Conservation (phyloP, 1,284 basidiomycete species). For the Cutaneotrichosporon curvatum region DNA sequence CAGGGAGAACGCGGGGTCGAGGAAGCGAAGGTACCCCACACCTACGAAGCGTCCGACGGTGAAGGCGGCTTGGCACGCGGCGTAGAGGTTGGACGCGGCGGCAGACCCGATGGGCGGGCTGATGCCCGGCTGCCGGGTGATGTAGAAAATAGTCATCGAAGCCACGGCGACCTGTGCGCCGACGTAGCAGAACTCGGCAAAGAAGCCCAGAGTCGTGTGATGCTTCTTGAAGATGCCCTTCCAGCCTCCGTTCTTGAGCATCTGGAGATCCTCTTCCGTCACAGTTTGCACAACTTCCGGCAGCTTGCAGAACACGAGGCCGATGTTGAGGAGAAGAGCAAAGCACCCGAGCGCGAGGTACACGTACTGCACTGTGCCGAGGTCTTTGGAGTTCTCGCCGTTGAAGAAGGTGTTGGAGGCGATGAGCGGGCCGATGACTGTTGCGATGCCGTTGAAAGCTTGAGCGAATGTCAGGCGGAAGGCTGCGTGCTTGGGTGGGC, state of each 20-base stretch:
- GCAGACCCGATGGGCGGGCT: constrained; percentile 11
- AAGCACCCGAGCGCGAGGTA: constrained; percentile 29
- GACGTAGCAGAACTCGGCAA: constrained; percentile 26
- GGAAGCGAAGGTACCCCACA: constrained; percentile 24
- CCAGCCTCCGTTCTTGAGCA: constrained; percentile 17
- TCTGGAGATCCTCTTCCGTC: constrained; percentile 17
- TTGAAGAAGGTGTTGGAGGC: constrained; percentile 33
- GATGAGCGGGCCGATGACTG: constrained; percentile 30
- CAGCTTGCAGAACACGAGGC: constrained; percentile 26
- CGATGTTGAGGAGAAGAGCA: constrained; percentile 24
- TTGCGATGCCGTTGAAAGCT: constrained; percentile 35
- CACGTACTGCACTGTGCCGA: constrained; percentile 33
- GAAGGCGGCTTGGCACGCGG: constrained; percentile 33
- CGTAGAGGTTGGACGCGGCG: constrained; percentile 31
- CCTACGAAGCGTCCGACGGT: constrained; percentile 36
- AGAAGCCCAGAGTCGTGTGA: constrained; percentile 25
- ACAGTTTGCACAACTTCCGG: constrained; percentile 30
- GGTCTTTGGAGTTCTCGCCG: constrained; percentile 19
- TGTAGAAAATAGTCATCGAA: constrained; percentile 29
- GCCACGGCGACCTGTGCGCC: constrained; percentile 34
- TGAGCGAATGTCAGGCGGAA: constrained; percentile 32
- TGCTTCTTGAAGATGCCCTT: constrained; percentile 27
- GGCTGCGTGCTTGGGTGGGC: constrained; percentile 25
- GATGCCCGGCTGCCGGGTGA: constrained; percentile 23
- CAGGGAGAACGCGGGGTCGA: constrained; percentile 32